Conservation (phyloP, 371 early-diverging fungal genomes). For the Apophysomyces ossiformis region DNA sequence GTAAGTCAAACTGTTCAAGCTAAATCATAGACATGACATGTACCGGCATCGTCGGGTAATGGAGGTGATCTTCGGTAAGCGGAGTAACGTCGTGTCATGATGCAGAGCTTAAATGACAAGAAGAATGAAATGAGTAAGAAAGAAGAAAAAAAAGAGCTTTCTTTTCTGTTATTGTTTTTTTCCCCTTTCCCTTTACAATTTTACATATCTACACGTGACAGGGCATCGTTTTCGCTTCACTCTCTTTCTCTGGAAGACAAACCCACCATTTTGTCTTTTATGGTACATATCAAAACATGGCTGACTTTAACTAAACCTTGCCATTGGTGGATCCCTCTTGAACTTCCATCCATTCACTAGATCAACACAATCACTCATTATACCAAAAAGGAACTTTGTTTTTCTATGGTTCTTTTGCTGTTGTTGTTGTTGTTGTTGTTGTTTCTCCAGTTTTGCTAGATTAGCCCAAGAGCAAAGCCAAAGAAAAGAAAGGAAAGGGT, state of each 20-base stretch:
- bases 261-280: background rate
- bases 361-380: background rate
- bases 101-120: no score
- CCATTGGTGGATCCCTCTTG: background rate
- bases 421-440: no score
- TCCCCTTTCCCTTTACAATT: conserved; percentile 2
- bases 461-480: no score
- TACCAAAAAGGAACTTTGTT: conserved; percentile 3
- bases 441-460: no score
- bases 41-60: conserved; percentile 55
- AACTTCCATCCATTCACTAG: background rate
- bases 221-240: background rate
- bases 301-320: background rate
- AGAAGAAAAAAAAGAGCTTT: background rate
- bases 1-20: background rate
- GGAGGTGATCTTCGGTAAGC: conserved; percentile 35
- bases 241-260: no score
- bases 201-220: conserved; percentile 8
- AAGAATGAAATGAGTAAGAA: background rate
- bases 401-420: background rate
- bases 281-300: conserved; percentile 7
- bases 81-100: conserved; percentile 18
- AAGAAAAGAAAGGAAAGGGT: no score
- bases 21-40: background rate
- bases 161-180: conserved; percentile 3